Evolutionary conservation across 2,329 filamentous ascomycete species (phyloP).

Genomic region (Amylocarpus encephaloides): DNA sequence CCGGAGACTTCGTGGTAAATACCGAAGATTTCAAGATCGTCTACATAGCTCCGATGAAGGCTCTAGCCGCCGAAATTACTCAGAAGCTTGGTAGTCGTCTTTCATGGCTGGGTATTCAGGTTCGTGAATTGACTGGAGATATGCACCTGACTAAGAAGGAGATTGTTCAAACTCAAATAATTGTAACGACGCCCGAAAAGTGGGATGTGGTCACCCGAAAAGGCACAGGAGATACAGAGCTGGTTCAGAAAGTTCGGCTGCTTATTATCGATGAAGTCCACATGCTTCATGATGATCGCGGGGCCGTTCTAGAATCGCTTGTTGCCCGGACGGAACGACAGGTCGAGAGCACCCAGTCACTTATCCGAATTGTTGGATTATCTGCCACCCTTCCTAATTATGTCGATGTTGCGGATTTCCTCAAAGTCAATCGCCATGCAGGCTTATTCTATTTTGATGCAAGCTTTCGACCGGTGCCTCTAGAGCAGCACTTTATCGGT

Average conservation of each 20-base stretch:
- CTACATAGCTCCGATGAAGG: constrained; percentile 99
- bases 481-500: constrained; percentile 96
- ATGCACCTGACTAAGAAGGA: constrained; percentile 98
- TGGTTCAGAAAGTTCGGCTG: constrained; percentile 93
- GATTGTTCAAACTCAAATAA: constrained; percentile 93
- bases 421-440: constrained; percentile 88
- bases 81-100: constrained; percentile 88
- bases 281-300: constrained; percentile 97
- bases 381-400: constrained; percentile 97
- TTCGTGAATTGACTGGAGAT: constrained; percentile 91
- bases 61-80: constrained; percentile 90
- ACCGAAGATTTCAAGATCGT: constrained; percentile 94
- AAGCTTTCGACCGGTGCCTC: constrained; percentile 89
- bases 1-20: constrained; percentile 75
- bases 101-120: constrained; percentile 87
- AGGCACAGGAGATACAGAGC: constrained; percentile 91
- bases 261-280: constrained; percentile 98
- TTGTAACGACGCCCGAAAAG: constrained; percentile 97
- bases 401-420: constrained; percentile 90
- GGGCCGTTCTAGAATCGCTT: constrained; percentile 90
- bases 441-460: constrained; percentile 96
- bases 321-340: constrained; percentile 93
- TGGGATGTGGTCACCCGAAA: constrained; percentile 99
- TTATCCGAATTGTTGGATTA: constrained; percentile 92
- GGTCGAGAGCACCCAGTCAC: constrained; percentile 94